phyloP scores from a whole-genome alignment of 257 asterid species.

The Hygrophila difformis region DNA sequence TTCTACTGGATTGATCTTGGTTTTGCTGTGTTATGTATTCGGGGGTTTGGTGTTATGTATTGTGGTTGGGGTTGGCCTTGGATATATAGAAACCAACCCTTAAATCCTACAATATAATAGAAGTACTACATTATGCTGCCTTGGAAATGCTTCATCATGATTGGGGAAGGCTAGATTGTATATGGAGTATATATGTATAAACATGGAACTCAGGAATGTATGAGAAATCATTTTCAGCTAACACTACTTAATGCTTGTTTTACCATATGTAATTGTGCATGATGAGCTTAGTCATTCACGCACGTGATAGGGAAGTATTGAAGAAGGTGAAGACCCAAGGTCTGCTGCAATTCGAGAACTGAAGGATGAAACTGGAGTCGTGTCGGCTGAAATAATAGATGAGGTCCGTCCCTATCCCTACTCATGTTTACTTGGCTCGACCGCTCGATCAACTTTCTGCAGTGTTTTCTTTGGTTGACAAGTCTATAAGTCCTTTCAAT shows the following conservation, averaged over 20 bases:
- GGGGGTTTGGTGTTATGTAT: conserved; percentile 5
- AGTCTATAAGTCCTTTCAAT: no score
- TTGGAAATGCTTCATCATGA: conserved; percentile 1
- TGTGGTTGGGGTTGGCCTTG: neutral
- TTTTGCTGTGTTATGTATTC: no score
- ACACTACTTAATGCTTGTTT: neutral
- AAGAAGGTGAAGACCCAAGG: conserved; percentile 92
- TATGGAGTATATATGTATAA: no score
- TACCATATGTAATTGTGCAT: neutral
- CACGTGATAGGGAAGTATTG: conserved; percentile 73
- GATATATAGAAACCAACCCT: neutral
- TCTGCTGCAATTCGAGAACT: conserved; percentile 88
- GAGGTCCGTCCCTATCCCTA: conserved; percentile 59
- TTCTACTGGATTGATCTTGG: neutral
- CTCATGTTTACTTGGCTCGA: neutral
- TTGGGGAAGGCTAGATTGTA: conserved; percentile 2
- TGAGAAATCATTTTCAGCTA: neutral
- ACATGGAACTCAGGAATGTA: neutral
- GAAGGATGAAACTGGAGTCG: conserved; percentile 91
- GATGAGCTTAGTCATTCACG: conserved; percentile 10
- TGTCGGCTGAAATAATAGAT: conserved; percentile 74
- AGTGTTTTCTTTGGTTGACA: no score
- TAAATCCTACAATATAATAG: neutral
- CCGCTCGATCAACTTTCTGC: no score
- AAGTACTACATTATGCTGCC: neutral